Base-by-base conservation (phyloP, 2,329 filamentous ascomycete genomes). In the Ceratocystis lukuohia region DNA sequence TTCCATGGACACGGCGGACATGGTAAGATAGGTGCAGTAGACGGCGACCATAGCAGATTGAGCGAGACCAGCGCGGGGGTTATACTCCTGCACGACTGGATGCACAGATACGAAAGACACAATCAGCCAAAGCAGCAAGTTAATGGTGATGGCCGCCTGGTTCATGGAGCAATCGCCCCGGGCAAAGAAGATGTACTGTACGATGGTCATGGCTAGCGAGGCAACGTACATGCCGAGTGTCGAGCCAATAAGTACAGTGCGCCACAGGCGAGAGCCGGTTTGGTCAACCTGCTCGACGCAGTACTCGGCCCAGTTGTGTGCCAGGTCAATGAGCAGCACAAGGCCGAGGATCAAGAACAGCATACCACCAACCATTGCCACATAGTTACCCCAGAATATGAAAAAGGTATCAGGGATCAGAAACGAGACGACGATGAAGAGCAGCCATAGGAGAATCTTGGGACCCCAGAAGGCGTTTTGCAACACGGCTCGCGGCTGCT, bases 391-490 rank as follows among this genome's bases (percentile, higher is more conserved):
- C 87, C 91, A 99, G 70, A 95, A 85, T 73, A 96, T 85, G 78
- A 96, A 97, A 81, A 99, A 97, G 33, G 80, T 80, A 73, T 99
- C 93, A 17, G 94, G 94, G 67, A 99, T 96, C 72, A 99, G 84
- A 80, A 97, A 99, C 30, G 92, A 96, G 67, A 96, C 74, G 68
- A 96, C 89, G 68, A 97, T 86, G 70, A 97, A 84, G 15, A 81
- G 85, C 62, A 96, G 74, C 94, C 94, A 99, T 64, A 86, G 84
- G 68, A 96, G 84, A 67, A 99, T 82, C 78, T 99, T 99, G 59
- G 94, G 94, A 1, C 92, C 94, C 94, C 94, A 99, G 77, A 91
- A 99, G n/a, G 93, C 94, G 77, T 99, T 99, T 74, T 99, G 94
- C 65, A 99, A 83, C 20, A 85, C 83, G 1, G 94, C 92, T 70